These are phyloP conservation scores for Glonium stellatum DNA, from an alignment of 495 filamentous ascomycete genomes.

Conservation along the genomic window DNA sequence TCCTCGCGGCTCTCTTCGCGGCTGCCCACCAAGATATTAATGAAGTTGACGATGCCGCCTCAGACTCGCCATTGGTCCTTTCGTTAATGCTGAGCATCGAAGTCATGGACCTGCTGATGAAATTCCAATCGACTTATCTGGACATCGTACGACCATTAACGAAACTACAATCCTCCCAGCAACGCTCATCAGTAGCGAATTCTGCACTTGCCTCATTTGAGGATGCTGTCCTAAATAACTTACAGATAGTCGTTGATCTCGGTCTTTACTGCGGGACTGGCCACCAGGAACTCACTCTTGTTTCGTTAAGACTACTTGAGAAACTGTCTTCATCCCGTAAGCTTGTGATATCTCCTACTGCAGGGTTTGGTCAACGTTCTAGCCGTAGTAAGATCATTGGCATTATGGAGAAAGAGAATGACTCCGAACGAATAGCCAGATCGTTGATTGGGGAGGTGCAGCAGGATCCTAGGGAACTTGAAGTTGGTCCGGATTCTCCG, in stretches of 20 bases:
- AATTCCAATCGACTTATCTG: conserved; percentile 84
- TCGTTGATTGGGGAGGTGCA: conserved; percentile 61
- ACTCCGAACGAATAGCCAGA: conserved; percentile 60
- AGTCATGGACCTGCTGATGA: conserved; percentile 70
- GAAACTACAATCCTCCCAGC: conserved; percentile 43
- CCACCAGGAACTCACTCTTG: conserved; percentile 65
- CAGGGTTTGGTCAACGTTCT: conserved; percentile 33
- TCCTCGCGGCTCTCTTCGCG: conserved; percentile 68
- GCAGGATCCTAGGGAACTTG: conserved; percentile 54
- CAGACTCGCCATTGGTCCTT: conserved; percentile 67
- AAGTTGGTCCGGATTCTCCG: conserved; percentile 52
- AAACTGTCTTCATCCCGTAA: conserved; percentile 77
- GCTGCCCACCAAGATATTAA: conserved; percentile 64
- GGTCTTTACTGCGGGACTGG: conserved; percentile 78
- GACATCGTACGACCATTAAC: conserved; percentile 75
- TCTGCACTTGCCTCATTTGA: conserved; percentile 76
- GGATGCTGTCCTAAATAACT: conserved; percentile 76
- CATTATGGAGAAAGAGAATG: conserved; percentile 62
- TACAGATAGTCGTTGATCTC: conserved; percentile 66
- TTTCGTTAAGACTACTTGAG: conserved; percentile 70
- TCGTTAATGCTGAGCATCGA: conserved; percentile 68
- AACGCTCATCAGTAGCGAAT: conserved; percentile 51
- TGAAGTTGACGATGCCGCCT: conserved; percentile 56
- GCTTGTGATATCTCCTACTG: conserved; percentile 42
- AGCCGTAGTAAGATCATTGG: conserved; percentile 73